Evolutionary conservation across 2,329 filamentous ascomycete genomes (phyloP).

Genomic region (Dothidotthia symphoricarpi): DNA sequence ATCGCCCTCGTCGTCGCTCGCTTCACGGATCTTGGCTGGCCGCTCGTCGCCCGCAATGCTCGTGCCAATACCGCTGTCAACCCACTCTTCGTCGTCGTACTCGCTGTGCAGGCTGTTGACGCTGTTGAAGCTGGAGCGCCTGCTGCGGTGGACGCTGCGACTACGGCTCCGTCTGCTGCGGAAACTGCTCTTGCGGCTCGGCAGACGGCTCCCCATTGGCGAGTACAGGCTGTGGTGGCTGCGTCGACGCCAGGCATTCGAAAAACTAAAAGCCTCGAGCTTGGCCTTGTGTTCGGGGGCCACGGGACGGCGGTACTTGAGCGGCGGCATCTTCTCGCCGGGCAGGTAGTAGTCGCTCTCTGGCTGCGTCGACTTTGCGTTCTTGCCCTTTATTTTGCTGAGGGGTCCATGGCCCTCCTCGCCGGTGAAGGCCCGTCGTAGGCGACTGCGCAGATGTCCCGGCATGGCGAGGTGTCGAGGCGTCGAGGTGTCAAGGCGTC

Average conservation of each 20-base stretch:
- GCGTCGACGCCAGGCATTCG: conserved; percentile 48
- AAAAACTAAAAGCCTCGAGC: conserved; percentile 50
- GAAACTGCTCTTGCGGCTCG: conserved; percentile 42
- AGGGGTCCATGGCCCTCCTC: conserved; percentile 27
- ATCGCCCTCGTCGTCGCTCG: conserved; percentile 47
- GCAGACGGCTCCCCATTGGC: conserved; percentile 51
- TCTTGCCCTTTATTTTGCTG: conserved; percentile 27
- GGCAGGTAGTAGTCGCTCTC: conserved; percentile 51
- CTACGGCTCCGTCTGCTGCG: conserved; percentile 32
- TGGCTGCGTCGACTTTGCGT: conserved; percentile 35
- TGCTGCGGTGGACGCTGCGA: conserved; percentile 28
- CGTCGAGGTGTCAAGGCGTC: neutral
- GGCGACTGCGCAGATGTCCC: conserved; percentile 45
- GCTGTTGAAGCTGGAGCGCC: conserved; percentile 38
- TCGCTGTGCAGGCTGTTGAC: conserved; percentile 25
- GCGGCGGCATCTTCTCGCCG: conserved; percentile 52
- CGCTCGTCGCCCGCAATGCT: conserved; percentile 33
- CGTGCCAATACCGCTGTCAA: conserved; percentile 38
- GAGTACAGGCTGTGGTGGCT: conserved; percentile 48
- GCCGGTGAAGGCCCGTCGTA: conserved; percentile 46
- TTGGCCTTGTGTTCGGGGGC: conserved; percentile 52
- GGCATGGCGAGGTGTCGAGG: conserved; percentile 39
- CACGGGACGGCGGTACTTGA: conserved; percentile 52
- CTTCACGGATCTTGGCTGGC: conserved; percentile 41
- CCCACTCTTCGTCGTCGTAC: conserved; percentile 43